phyloP scores from a whole-genome alignment of 163 green algal genomes.

The Prototheca cutis region DNA sequence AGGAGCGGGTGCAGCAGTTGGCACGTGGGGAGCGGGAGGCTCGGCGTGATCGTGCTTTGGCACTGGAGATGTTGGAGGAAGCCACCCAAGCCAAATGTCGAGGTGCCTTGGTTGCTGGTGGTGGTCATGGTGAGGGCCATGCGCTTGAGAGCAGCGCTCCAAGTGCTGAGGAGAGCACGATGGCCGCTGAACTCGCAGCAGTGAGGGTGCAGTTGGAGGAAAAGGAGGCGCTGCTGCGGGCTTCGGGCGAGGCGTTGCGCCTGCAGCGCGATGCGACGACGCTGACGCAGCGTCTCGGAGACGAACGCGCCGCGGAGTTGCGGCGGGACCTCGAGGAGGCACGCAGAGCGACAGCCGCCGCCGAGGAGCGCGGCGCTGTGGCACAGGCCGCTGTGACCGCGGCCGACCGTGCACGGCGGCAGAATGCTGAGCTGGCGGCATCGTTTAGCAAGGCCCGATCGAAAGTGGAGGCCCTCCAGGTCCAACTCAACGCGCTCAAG shows the following conservation, averaged over 20 bases:
- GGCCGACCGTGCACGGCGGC: background rate
- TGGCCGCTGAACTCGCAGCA: too few relatives aligned
- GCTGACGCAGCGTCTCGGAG: background rate
- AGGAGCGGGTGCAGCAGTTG: conserved; percentile 6
- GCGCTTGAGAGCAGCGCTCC: too few relatives aligned
- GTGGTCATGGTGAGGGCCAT: too few relatives aligned
- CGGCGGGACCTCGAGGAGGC: background rate
- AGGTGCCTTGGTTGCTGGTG: too few relatives aligned
- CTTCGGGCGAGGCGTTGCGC: conserved; percentile 7
- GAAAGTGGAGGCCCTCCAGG: conserved; percentile 5
- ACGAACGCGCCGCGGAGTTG: background rate
- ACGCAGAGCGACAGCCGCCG: background rate
- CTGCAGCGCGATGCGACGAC: background rate
- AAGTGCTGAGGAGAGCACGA: too few relatives aligned
- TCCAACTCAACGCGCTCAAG: background rate
- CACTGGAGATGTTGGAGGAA: too few relatives aligned
- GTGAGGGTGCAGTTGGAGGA: background rate
- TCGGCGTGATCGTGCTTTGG: too few relatives aligned
- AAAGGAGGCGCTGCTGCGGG: conserved; percentile 5
- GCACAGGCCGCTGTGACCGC: background rate
- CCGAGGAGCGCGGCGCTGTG: background rate
- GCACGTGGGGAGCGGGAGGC: too few relatives aligned
- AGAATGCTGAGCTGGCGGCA: background rate
- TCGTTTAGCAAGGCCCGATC: background rate
- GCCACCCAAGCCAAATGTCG: too few relatives aligned